Base-by-base conservation (phyloP, 306 rosid genomes). In the Begonia peltatifolia region DNA sequence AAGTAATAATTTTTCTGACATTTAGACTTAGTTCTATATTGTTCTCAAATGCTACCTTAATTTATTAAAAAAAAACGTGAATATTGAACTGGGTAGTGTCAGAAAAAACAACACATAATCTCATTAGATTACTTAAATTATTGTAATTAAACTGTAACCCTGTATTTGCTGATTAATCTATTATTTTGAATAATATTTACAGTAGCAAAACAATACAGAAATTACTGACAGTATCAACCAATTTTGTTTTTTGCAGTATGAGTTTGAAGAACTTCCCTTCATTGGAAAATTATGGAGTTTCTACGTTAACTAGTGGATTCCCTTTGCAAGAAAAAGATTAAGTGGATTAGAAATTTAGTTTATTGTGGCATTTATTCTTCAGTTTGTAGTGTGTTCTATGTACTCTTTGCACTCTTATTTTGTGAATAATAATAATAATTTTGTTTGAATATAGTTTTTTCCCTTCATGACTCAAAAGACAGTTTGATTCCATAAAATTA, bases 251-350 rank as follows among this genome's bases (percentile, higher is more conserved):
- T 63, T 74, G 80, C 87, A 81, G 94, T 78, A 81, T 25, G 81
- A 75, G 61, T 81, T 73, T 73, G 74, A 58, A 53, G 82, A 81
- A 65, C 55, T 72, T 56, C 79, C 73, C 55, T 47, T 74, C 62
- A 50, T 64, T 55, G 79, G 81, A 42, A 70, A 74, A 65, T 44
- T 41, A 58, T 82, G 85, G 92, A 82, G 77, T 59, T 67, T 46
- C 58, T 71, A 50, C 78, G 67, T 53, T 82, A 73, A 64, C 38
- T 59, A 63, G 68, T 63, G 52, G 46, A 56, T 36, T 44, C 48
- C 6, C 38, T 30, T 9, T 30, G 38, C 38, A 30, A 30, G 38
- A 30, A 30, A 3, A 30, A 5, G 38, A 30, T 20, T 30, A 30
- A 30, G 38, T 30, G 38, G 38, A 6, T 30, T 7, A 5, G 38